phyloP scores from a whole-genome alignment of 306 rosid species.

The Malus fusca region DNA sequence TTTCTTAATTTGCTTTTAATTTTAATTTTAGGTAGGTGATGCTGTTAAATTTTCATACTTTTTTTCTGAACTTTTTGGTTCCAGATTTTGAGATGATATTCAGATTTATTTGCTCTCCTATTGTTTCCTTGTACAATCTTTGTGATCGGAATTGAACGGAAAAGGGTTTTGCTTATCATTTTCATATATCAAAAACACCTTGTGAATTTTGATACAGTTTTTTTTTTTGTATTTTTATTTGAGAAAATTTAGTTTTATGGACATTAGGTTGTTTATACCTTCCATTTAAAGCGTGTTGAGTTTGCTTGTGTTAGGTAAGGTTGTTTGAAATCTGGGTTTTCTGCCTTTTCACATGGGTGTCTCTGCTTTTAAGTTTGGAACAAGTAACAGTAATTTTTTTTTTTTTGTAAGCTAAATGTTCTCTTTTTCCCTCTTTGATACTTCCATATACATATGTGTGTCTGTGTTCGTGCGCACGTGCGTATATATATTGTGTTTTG shows the following conservation, averaged over 20 bases:
- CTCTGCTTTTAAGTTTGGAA: not conserved
- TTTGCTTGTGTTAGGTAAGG: conserved; percentile 29
- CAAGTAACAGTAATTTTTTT: not conserved
- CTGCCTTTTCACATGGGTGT: conserved; percentile 17
- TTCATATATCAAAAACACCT: not conserved
- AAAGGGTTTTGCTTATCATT: not conserved
- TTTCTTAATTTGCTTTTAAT: not conserved
- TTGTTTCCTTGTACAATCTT: not conserved
- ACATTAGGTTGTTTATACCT: not conserved
- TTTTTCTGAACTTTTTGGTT: not conserved
- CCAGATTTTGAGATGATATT: not conserved
- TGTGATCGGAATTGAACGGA: not conserved
- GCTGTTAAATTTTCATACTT: not conserved
- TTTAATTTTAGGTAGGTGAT: not conserved
- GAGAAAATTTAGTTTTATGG: no score
- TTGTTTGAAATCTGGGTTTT: conserved; percentile 13
- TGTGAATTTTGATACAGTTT: not conserved
- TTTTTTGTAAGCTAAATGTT: not conserved
- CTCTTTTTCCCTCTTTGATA: not conserved
- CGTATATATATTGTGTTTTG: no score
- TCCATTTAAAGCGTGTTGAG: conserved; percentile 1
- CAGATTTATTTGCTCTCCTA: not conserved
- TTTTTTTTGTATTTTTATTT: not conserved
- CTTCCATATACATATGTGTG: no score
- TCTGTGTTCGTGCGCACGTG: no score